Percentiles rank a stretch among this genome's conserved stretches.
These are phyloP conservation scores for Echium plantagineum DNA, from an alignment of 257 asterid genomes.

Conservation along the genomic window DNA sequence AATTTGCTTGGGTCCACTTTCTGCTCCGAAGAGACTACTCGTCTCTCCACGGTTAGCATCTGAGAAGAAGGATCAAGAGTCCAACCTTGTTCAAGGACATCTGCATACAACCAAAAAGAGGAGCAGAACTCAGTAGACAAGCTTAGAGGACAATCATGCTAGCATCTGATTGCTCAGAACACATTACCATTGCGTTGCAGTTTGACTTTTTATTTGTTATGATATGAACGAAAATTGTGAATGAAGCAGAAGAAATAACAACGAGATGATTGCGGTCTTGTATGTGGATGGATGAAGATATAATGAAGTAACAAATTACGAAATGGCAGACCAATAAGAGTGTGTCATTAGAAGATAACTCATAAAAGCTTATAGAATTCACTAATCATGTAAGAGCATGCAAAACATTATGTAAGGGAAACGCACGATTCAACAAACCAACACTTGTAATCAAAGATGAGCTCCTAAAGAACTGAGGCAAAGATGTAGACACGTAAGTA, in stretches of 20 bases:
- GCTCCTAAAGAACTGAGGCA: too few species aligned
- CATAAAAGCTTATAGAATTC: neutral
- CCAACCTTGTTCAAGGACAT: constrained; percentile 74
- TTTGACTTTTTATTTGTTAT: too few species aligned
- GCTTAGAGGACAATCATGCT: neutral
- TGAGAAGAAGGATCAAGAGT: constrained; percentile 45
- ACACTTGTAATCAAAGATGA: neutral
- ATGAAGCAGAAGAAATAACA: too few species aligned
- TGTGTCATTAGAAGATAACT: too few species aligned
- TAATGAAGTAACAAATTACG: neutral
- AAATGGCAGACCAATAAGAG: neutral
- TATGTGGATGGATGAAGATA: neutral
- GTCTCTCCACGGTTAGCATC: constrained; percentile 75
- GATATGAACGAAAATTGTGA: too few species aligned
- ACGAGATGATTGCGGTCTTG: too few species aligned
- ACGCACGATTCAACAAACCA: neutral
- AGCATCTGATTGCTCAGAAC: neutral
- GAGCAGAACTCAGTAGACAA: neutral
- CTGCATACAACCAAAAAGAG: constrained; percentile 24
- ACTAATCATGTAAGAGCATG: neutral
- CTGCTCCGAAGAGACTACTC: constrained; percentile 45
- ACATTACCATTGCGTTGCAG: neutral
- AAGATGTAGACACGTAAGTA: too few species aligned
- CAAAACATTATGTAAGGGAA: neutral
- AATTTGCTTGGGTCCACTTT: constrained; percentile 69